A percentile compares a stretch with the other conserved stretches of the same genome.
These are phyloP conservation scores for Auricularia cornea DNA, from an alignment of 768 basidiomycete species.

Conservation along the genomic window DNA sequence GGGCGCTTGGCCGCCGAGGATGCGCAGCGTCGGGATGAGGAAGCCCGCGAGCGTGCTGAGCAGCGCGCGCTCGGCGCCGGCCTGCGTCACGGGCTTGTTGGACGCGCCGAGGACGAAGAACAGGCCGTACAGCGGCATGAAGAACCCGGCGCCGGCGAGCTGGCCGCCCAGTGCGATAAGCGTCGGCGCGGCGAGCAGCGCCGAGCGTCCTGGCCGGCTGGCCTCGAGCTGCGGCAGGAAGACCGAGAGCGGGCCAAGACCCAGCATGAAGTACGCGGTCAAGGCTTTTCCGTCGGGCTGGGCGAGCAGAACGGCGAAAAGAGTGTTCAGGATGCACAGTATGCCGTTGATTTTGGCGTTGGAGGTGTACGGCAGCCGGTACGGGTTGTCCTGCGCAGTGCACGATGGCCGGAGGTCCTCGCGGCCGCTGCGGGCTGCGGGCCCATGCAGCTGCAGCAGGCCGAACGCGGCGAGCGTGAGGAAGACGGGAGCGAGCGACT, in stretches of 20 bases:
- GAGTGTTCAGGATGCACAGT: not conserved
- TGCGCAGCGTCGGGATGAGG: not conserved
- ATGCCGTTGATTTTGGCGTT: not conserved
- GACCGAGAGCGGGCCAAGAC: not conserved
- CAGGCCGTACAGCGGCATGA: not conserved
- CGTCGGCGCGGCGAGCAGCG: not conserved
- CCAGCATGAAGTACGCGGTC: not conserved
- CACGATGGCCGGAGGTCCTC: not conserved
- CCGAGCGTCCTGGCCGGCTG: not conserved
- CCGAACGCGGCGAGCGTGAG: not conserved
- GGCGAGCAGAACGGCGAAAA: not conserved
- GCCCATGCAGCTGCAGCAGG: not conserved
- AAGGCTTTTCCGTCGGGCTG: not conserved
- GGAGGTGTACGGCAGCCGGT: not conserved
- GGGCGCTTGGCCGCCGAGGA: not conserved
- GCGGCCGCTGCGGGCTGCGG: not conserved
- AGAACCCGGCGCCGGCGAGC: not conserved
- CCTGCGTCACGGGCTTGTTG: not conserved
- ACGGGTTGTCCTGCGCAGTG: not conserved
- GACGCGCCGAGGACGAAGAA: not conserved
- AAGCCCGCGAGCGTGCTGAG: not conserved
- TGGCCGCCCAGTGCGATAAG: not conserved
- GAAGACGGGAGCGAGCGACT: not conserved
- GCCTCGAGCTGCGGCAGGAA: not conserved
- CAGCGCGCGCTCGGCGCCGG: not conserved